Evolutionary conservation across 2,329 filamentous ascomycete species (phyloP).

Genomic region (Dothistroma pini): DNA sequence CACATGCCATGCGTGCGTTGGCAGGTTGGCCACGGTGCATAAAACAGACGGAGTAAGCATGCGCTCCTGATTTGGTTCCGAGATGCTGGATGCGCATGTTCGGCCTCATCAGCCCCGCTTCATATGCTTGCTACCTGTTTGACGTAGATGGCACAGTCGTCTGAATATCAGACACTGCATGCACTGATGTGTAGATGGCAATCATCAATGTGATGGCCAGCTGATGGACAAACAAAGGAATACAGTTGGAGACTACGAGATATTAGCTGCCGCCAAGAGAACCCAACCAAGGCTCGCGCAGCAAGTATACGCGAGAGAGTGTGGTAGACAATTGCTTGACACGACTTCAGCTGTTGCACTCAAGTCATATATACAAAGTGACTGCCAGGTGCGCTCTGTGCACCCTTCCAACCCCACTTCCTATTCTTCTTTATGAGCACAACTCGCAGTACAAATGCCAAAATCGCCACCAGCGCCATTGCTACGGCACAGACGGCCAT

Average conservation of each 20-base stretch:
- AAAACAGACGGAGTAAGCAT: neutral
- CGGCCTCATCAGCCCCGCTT: neutral
- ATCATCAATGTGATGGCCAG: neutral
- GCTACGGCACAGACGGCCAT: conserved; percentile 50
- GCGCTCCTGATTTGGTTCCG: neutral
- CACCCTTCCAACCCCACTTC: conserved; percentile 6
- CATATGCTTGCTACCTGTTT: neutral
- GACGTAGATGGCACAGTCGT: neutral
- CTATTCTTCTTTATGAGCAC: conserved; percentile 38
- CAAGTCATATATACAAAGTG: conserved; percentile 17
- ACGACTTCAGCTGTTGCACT: neutral
- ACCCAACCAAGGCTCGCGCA: neutral
- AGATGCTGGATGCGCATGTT: neutral
- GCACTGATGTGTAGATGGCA: neutral
- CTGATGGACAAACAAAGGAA: neutral
- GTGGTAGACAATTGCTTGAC: neutral
- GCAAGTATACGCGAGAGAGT: conserved; percentile 3
- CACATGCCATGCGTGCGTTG: neutral
- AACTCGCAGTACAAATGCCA: conserved; percentile 43
- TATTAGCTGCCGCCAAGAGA: neutral
- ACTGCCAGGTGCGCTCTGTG: neutral
- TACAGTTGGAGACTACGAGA: neutral
- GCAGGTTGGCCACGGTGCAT: neutral
- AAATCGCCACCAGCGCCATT: conserved; percentile 46
- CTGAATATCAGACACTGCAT: neutral